phyloP scores from a whole-genome alignment of 768 basidiomycete genomes.

The Rhizopogon vesiculosus region DNA sequence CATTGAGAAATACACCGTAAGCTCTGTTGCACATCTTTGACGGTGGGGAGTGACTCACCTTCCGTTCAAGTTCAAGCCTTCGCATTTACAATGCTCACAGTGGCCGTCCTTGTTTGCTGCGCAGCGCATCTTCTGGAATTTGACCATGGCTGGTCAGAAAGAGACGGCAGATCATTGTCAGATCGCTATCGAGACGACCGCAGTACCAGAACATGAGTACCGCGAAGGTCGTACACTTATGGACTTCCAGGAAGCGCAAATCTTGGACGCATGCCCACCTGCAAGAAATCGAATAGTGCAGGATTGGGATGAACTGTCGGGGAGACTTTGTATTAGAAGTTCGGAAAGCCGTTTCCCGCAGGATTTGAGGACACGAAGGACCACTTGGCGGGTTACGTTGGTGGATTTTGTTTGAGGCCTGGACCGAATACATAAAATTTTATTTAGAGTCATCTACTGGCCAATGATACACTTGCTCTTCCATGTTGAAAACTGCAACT shows the following conservation, averaged over 20 bases:
- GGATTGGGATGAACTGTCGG: slow-evolving; percentile 28
- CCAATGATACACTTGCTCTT: too few relatives aligned
- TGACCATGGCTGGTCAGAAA: slow-evolving; percentile 10
- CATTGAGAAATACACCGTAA: slow-evolving; percentile 15
- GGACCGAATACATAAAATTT: neutral
- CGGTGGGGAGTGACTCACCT: neutral
- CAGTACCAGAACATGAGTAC: slow-evolving; percentile 3
- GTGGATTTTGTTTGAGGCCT: neutral
- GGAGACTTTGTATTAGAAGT: slow-evolving; percentile 21
- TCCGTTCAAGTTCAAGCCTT: slow-evolving; percentile 13
- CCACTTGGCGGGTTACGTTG: slow-evolving; percentile 16
- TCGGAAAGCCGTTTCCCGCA: slow-evolving; percentile 18
- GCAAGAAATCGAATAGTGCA: slow-evolving; percentile 12
- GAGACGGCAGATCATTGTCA: neutral
- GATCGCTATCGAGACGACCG: neutral
- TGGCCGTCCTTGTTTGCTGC: slow-evolving; percentile 19
- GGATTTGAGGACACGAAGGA: slow-evolving; percentile 19
- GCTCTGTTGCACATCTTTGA: neutral
- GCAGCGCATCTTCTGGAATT: slow-evolving; percentile 25
- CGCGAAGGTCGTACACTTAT: slow-evolving; percentile 15
- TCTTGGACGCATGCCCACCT: neutral
- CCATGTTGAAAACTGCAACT: too few relatives aligned
- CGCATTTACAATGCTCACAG: slow-evolving; percentile 12
- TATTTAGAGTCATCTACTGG: too few relatives aligned
- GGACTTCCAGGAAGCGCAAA: slow-evolving; percentile 15